Conservation (phyloP, 1,284 basidiomycete genomes). For the Rhodotorula sp. region DNA sequence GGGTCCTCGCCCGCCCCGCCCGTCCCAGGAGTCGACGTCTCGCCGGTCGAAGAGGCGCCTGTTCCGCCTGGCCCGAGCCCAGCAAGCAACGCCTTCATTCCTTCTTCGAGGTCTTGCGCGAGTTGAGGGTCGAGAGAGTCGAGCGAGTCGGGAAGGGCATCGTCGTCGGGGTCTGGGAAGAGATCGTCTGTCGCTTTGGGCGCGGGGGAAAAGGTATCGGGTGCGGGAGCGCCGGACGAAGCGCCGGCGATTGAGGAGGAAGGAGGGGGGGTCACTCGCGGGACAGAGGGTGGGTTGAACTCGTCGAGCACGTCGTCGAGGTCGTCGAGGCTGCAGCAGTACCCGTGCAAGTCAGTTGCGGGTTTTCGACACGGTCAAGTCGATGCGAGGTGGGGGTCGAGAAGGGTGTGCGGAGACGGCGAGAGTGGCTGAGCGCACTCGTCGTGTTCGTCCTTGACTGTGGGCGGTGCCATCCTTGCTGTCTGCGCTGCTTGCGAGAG, state of each 20-base stretch:
- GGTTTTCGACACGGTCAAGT: too few species aligned
- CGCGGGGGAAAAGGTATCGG: conserved; percentile 44
- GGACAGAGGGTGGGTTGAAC: conserved; percentile 56
- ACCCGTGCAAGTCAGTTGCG: background rate
- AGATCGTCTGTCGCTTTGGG: conserved; percentile 48
- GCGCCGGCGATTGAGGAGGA: conserved; percentile 7
- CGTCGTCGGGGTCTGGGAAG: conserved; percentile 53
- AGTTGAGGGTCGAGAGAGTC: conserved; percentile 54
- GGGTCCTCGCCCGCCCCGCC: conserved; percentile 38
- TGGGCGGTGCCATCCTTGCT: conserved; percentile 20
- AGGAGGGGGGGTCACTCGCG: conserved; percentile 8
- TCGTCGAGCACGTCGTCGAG: conserved; percentile 49
- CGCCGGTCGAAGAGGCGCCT: too few species aligned
- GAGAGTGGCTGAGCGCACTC: conserved; percentile 4
- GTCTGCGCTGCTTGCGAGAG: background rate
- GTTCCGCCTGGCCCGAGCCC: conserved; percentile 54
- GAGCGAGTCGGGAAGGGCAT: conserved; percentile 22
- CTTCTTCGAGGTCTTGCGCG: conserved; percentile 68
- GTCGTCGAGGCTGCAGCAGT: conserved; percentile 21
- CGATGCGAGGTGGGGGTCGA: background rate
- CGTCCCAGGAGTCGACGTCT: background rate
- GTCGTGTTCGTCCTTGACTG: conserved; percentile 16
- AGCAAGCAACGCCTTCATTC: conserved; percentile 80
- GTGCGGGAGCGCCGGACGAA: conserved; percentile 47
- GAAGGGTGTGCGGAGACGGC: background rate